Base-by-base conservation (phyloP, 2,329 filamentous ascomycete species). In the Phoma herbarum region DNA sequence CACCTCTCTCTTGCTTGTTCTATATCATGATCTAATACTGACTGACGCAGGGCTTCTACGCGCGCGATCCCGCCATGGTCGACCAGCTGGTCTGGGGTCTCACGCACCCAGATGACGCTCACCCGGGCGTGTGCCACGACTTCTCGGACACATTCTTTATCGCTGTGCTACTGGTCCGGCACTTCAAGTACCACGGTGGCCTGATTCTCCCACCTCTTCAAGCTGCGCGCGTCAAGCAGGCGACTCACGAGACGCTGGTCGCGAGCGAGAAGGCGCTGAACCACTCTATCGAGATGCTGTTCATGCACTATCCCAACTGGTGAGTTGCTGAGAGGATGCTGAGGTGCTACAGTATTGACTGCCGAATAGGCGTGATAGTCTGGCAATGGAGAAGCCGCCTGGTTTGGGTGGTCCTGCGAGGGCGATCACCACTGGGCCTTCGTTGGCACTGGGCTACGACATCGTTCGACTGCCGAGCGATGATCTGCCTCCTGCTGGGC, bases 171-270 rank as follows among this genome's bases (percentile, higher is more conserved):
- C 26, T 65, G 1, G 42, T 65, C 9, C 59, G 47, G 11, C 61
- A 65, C 12, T 64, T 57, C 49, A 60, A 60, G 39, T 50, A 54
- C n/a, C 48, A 56, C 20, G 63, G 59, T 8, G 63, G 61, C 10
- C 49, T 62, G 1, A 26, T 62, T 7, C 39, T 65, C 2, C 61
- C 63, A 2, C 52, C 58, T 0, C 52, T 65, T 2, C 12, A 31
- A 18, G 58, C 44, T 4, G 57, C 49, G 0, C 48, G 58, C 7
- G 9, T 23, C 3, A 25, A 52, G 42, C 44, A 62, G 39, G 48
- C 52, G 3, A 14, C 12, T 1, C 35, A 51, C 4, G 43, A 58
- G 39, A 14, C 11, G 2, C n/a, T 55, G 26, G 8, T 48, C 11
- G 37, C n/a, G 2, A 42, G 45, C 20, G 39, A 37, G 26, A 50